A percentile compares a stretch with the other conserved stretches of the same genome.
Evolutionary conservation across 1,139 yeast species (phyloP).

Genomic region (Magnusiomyces tetraspermus): DNA sequence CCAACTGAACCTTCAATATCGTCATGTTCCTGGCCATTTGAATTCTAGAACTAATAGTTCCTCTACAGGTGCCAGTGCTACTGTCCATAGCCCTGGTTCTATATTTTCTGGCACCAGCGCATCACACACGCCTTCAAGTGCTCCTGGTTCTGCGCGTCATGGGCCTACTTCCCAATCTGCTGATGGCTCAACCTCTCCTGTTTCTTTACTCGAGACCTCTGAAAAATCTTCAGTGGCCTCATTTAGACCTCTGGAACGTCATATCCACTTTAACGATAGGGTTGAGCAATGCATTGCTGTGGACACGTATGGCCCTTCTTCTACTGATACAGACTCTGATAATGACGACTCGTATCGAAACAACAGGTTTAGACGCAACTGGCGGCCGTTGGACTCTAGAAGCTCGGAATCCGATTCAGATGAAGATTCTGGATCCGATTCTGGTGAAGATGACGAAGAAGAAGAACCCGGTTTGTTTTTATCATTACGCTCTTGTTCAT

Average conservation of each 20-base stretch:
- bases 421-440: not conserved
- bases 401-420: not conserved
- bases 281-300: conserved; percentile 88
- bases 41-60: not conserved
- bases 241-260: conserved; percentile 34
- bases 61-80: not conserved
- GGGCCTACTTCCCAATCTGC: not conserved
- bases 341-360: conserved; percentile 34
- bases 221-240: conserved; percentile 2
- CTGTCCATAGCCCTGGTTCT: conserved; percentile 1
- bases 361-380: not conserved
- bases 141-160: not conserved
- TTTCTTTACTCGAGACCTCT: not conserved
- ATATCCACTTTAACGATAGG: conserved; percentile 82
- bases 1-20: conserved; percentile 30
- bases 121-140: not conserved
- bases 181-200: not conserved
- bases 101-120: not conserved
- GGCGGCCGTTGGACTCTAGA: not conserved
- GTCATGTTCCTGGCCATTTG: conserved; percentile 15
- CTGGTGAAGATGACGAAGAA: conserved; percentile 47
- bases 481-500: conserved; percentile 37
- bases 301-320: conserved; percentile 27
- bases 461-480: conserved; percentile 67
- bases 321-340: conserved; percentile 41